Base-by-base conservation (phyloP, 805 yeast genomes). In the Pichia gijzeniarum region DNA sequence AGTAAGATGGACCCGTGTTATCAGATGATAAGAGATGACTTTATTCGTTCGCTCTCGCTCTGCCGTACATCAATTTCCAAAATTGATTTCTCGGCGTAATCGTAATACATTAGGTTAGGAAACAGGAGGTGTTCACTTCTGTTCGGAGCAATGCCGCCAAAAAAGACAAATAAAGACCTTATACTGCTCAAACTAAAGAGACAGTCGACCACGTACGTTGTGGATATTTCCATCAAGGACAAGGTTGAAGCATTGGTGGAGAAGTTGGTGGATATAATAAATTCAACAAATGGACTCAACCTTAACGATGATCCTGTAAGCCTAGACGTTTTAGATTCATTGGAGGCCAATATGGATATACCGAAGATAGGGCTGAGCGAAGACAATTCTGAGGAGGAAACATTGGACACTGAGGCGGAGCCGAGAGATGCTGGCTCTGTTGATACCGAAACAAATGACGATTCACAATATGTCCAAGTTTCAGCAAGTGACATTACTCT, bases 231-330 rank as follows among this genome's bases (percentile, higher is more conserved):
- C 2, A 43, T 52, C 1, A 52, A 54, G 19, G 56, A 59, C 3
- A 58, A 61, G 3, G 46, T 60, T 10, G 38, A 43, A 1, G 60
- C 55, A 2, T 44, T 69, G 18, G 64, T 65, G 42, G 44, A 48
- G 3, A 44, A 56, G 17, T 61, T 79, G 20, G 58, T 60, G 1
- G 53, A 56, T 5, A 68, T 71, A 21, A 67, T 79, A 21, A 68
- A 71, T 45, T 50, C 60, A 2, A 65, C 77, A 0, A 83, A 83
- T 2, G 83, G 83, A 0, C 54, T 74, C 32, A 52, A 45, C n/a
- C 44, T 54, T 4, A 53, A 59, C 30, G 57, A 54, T 35, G 44
- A 43, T 4, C 56, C 71, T 1, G 58, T 51, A 3, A 60, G 61
- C 5, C 55, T 59, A 19, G 64, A 56, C 9, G 64, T 50, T 4